These are phyloP conservation scores for Tulasnella sp. DNA, from an alignment of 768 basidiomycete genomes.

Conservation along the genomic window DNA sequence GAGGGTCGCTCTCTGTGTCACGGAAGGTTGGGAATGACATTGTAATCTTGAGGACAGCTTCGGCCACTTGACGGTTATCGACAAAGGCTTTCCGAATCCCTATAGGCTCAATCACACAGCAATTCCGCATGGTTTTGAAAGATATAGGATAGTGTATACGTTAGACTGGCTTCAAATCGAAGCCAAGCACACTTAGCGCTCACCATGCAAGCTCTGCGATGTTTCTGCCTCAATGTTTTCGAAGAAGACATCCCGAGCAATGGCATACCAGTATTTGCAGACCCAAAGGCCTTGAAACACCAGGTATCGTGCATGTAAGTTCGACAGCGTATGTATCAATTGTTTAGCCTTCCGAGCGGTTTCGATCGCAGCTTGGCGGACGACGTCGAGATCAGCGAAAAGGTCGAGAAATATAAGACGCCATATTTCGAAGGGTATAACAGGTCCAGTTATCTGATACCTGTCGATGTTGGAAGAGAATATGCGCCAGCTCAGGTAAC, in stretches of 20 bases:
- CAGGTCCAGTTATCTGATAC: constrained; percentile 1
- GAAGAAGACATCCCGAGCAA: constrained; percentile 17
- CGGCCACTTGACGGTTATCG: constrained; percentile 9
- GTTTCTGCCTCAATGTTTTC: constrained; percentile 16
- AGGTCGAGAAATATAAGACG: constrained; percentile 1
- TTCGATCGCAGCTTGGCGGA: neutral
- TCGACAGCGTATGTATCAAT: neutral
- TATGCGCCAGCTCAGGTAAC: neutral
- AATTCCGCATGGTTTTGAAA: neutral
- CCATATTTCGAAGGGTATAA: constrained; percentile 10
- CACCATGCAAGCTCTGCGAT: constrained; percentile 12
- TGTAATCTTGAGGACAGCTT: constrained; percentile 13
- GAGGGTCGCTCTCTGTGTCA: constrained; percentile 14
- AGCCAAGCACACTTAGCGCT: neutral
- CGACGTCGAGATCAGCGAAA: neutral
- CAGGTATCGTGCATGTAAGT: constrained; percentile 2
- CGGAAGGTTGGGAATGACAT: constrained; percentile 16
- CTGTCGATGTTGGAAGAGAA: neutral
- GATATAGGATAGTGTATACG: neutral
- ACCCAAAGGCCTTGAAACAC: constrained; percentile 11
- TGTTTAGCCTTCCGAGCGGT: neutral
- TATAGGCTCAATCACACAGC: neutral
- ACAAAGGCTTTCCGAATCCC: constrained; percentile 9
- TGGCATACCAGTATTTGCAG: constrained; percentile 14
- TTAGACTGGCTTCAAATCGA: neutral